These are phyloP conservation scores for Monosporozyma unispora DNA, from an alignment of 805 yeast species.

Conservation along the genomic window DNA sequence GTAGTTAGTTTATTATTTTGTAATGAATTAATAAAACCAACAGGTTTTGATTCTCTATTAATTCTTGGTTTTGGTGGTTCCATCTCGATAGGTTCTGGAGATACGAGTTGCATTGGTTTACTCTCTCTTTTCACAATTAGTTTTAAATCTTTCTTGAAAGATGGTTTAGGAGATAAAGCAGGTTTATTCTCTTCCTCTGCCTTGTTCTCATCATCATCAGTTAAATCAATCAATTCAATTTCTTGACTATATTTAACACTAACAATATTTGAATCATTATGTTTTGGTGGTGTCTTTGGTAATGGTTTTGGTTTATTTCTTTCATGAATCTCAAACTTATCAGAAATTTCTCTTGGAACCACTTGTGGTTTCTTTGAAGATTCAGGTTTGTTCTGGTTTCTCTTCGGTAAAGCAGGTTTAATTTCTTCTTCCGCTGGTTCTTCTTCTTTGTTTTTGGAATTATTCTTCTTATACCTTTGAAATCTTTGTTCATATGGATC, in stretches of 20 bases:
- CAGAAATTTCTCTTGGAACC: not conserved
- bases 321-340: not conserved
- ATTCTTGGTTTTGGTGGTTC: not conserved
- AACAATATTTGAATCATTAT: not conserved
- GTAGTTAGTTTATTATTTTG: not conserved
- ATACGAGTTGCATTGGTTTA: no score
- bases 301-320: not conserved
- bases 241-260: not conserved
- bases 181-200: not conserved
- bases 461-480: not conserved
- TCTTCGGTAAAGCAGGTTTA: constrained; percentile 1
- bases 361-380: not conserved
- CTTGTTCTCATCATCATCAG: not conserved
- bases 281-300: not conserved
- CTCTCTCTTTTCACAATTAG: not conserved
- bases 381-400: not conserved
- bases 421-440: not conserved
- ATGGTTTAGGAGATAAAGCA: not conserved
- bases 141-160: not conserved
- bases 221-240: constrained; percentile 1
- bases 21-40: not conserved
- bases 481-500: constrained; percentile 3
- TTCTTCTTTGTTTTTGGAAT: not conserved
- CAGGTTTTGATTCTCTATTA: not conserved
- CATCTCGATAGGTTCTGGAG: not conserved